Base-by-base conservation (phyloP, 768 basidiomycete species). In the Naganishia vishniacii region DNA sequence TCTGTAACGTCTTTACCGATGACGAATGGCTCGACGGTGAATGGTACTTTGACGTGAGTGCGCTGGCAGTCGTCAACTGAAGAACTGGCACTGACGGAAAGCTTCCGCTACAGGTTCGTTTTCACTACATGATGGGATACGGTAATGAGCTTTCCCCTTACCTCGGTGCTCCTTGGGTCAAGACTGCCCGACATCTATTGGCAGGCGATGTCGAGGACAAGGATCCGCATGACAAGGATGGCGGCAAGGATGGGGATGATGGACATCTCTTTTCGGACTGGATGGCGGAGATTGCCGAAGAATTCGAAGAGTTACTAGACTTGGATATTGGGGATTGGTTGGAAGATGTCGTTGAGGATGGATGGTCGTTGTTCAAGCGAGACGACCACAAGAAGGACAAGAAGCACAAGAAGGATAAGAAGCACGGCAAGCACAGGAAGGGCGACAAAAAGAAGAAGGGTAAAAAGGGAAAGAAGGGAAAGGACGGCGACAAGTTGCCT, bases 61-160 rank as follows among this genome's bases (percentile, higher is more conserved):
- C n/a, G n/a, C n/a, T 34, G 6, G 26, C 16, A 53, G 61, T 59
- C 53, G 32, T 25, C n/a, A 46, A 4, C 28, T 18, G 9, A 8
- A n/a, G 29, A 7, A 11, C 4, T 15, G 25, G 47, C 64, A 61
- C 62, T 68, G 61, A 47, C 49, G 31, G n/a, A n/a, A 16, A 5
- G 49, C 6, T 15, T 18, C 65, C 18, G 18, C 18, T 46, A n/a
- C 49, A 66, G 62, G 44, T 61, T 42, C 68, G 77, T 56, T 79
- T 73, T 66, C 75, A 77, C 68, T 71, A 77, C 63, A 73, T 75
- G 67, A 75, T 78, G 68, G 79, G 79, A 3, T 79, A 78, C 70
- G 77, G 75, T 3, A 68, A 70, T 18, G 20, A 61, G 4, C 70
- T 78, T 16, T 68, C 76, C 0, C 75, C 79, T 0, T 78, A 77